Evolutionary conservation across 345 rosid species (phyloP).

Genomic region (Hypericum perforatum): DNA sequence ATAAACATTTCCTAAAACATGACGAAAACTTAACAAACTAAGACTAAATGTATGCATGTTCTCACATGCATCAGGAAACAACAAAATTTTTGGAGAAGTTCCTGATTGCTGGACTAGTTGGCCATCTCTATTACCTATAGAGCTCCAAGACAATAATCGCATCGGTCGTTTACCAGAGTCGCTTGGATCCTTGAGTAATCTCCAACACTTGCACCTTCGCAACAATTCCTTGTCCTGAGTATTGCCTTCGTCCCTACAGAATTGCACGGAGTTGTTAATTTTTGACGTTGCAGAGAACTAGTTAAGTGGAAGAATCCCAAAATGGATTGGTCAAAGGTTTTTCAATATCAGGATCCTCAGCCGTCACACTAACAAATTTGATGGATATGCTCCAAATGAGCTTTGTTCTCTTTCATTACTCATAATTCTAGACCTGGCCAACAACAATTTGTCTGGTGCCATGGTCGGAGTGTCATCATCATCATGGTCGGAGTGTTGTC

Average conservation of each 20-base stretch:
- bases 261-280: slow-evolving; percentile 10
- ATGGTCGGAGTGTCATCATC: no score
- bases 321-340: no score
- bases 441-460: slow-evolving; percentile 13
- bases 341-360: no score
- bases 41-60: no score
- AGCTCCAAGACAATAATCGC: slow-evolving; percentile 1
- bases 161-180: not conserved
- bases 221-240: slow-evolving; percentile 12
- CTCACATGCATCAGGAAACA: no score
- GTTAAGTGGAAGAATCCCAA: no score
- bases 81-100: no score
- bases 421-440: no score
- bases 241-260: slow-evolving; percentile 10
- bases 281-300: slow-evolving; percentile 33
- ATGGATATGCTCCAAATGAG: slow-evolving; percentile 9
- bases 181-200: not conserved
- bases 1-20: no score
- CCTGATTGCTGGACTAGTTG: no score
- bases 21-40: no score
- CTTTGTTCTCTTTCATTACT: slow-evolving; percentile 7
- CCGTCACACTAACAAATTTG: slow-evolving; percentile 10
- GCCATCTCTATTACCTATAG: not conserved
- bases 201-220: not conserved
- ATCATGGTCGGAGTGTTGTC: no score